Conservation (phyloP, 2,329 filamentous ascomycete genomes). For the Ophiocordyceps australis region DNA sequence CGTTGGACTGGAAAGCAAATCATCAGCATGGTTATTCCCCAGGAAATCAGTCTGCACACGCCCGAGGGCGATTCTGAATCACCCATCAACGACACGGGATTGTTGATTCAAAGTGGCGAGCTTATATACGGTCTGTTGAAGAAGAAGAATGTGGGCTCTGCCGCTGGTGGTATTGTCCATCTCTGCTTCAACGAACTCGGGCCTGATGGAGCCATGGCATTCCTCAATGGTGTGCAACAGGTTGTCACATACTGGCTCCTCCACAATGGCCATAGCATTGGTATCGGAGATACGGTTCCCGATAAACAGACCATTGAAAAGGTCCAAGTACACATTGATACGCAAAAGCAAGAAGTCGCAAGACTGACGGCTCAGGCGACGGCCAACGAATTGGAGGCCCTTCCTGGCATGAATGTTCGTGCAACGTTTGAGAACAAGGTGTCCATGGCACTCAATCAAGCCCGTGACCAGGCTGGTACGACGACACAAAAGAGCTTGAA, state of each 20-base stretch:
- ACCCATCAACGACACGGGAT: constrained; percentile 56
- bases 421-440: constrained; percentile 97
- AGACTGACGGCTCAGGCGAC: constrained; percentile 62
- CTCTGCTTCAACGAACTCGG: constrained; percentile 94
- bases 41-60: constrained; percentile 63
- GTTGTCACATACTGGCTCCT: constrained; percentile 96
- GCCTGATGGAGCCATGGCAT: constrained; percentile 68
- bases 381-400: constrained; percentile 71
- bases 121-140: constrained; percentile 78
- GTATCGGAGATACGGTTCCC: constrained; percentile 95
- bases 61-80: constrained; percentile 42
- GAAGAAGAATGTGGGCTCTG: constrained; percentile 89
- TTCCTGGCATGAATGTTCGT: constrained; percentile 96
- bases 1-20: constrained; percentile 98
- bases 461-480: constrained; percentile 91
- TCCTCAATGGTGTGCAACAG: constrained; percentile 89
- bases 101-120: constrained; percentile 74
- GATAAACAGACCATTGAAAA: constrained; percentile 68
- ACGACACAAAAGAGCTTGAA: constrained; percentile 84
- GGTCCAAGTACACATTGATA: constrained; percentile 66
- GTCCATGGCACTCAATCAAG: constrained; percentile 81
- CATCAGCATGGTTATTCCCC: constrained; percentile 79
- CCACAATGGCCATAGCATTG: constrained; percentile 92
- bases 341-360: constrained; percentile 67
- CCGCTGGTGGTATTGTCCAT: constrained; percentile 80